A percentile compares a stretch with the other conserved stretches of the same genome.
Evolutionary conservation across 179 eudicot genomes (phyloP).

Genomic region (Beta corolliflora): DNA sequence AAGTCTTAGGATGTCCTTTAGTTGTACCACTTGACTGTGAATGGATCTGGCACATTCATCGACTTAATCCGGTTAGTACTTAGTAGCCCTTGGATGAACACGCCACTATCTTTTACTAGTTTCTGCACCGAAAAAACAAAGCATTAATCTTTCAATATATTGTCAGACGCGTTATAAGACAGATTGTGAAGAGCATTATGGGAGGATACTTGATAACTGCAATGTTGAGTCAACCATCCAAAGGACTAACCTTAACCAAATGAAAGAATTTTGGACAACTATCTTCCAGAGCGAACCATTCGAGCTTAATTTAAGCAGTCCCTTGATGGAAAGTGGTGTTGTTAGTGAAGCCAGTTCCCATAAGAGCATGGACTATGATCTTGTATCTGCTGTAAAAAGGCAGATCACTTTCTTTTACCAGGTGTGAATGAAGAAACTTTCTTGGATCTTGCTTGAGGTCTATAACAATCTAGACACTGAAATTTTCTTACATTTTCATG

Average conservation of each 20-base stretch:
- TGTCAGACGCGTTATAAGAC: slow-evolving; percentile 57
- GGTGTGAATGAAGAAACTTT: slow-evolving; percentile 33
- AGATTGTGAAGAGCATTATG: slow-evolving; percentile 63
- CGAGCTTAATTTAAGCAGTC: slow-evolving; percentile 34
- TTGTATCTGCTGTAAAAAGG: slow-evolving; percentile 59
- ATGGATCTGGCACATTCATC: slow-evolving; percentile 87
- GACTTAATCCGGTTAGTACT: slow-evolving; percentile 65
- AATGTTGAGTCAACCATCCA: slow-evolving; percentile 54
- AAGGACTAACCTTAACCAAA: slow-evolving; percentile 35
- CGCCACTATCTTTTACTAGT: background rate
- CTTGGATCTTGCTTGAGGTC: background rate
- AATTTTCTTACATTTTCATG: background rate
- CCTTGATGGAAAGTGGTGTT: slow-evolving; percentile 11
- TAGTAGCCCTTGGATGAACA: background rate
- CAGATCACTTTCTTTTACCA: slow-evolving; percentile 71
- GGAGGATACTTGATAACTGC: slow-evolving; percentile 54
- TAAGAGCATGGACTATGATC: slow-evolving; percentile 53
- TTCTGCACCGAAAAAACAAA: background rate
- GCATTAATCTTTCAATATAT: background rate
- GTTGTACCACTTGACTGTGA: slow-evolving; percentile 81
- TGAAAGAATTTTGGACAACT: slow-evolving; percentile 55
- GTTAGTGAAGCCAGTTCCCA: slow-evolving; percentile 24
- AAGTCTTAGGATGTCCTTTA: slow-evolving; percentile 47
- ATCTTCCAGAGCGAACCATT: slow-evolving; percentile 56
- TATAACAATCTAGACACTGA: background rate